Base-by-base conservation (phyloP, 768 basidiomycete genomes). In the Panellus pusillus region DNA sequence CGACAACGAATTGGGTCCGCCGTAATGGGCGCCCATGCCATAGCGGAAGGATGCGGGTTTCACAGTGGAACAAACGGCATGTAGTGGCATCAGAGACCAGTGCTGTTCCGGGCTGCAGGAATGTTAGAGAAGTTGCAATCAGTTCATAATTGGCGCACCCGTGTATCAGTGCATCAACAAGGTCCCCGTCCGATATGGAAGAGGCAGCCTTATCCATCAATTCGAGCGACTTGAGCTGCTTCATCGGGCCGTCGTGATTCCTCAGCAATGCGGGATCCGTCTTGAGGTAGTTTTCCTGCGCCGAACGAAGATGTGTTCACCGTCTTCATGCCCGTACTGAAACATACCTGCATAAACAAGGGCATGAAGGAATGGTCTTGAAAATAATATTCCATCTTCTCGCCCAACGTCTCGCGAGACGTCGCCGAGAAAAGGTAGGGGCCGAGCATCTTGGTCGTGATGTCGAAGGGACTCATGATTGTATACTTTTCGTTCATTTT, bases 381-480 rank as follows among this genome's bases (percentile, higher is more conserved):
- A 72, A 98, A 99, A 70, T 98, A 99, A 55, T 91, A 68, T 48
- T 98, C 96, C 76, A 96, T 91, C 74, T 98, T 98, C 59, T 98
- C 93, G 28, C 80, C 83, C 2, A 98, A 74, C 0, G 91, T 86
- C 67, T 93, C 86, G 46, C 89, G 81, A 24, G 87, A 81, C 0
- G 90, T 96, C 32, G 77, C 65, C 2, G 91, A 90, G 70, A 97
- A 98, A 58, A 92, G 73, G 63, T 97, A 93, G 17, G 97, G 97
- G 2, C 93, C 93, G 6, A 95, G 78, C 53, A 99, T 78, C 68
- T 90, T 93, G 45, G 83, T 80, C n/a, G 89, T 89, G 52, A 98
- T 82, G 54, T 90, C 92, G 71, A 96, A 98, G 0, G 97, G 96
- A 27, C 89, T 92, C 76, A 94, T 77, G 45, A 96, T 85, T 0